Evolutionary conservation across 305 asterid genomes (phyloP).

Genomic region (Fraxinus angustifolia): DNA sequence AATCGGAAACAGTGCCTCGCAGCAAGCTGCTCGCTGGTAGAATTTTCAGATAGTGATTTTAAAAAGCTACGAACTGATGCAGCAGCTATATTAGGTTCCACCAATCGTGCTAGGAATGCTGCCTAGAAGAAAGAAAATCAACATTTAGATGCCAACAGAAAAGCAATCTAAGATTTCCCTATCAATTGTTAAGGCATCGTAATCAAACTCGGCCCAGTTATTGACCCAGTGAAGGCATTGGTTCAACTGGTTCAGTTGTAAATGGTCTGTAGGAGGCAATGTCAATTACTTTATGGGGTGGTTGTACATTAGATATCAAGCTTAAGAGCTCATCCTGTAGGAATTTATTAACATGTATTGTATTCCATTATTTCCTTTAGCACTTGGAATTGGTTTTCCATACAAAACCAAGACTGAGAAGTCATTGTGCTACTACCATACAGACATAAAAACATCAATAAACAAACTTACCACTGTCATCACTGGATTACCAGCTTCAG

Average conservation of each 20-base stretch:
- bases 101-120: conserved; percentile 77
- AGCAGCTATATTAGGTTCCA: conserved; percentile 70
- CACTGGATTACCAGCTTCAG: conserved; percentile 89
- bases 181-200: neutral
- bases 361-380: neutral
- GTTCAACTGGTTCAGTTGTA: neutral
- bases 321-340: neutral
- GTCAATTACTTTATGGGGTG: neutral
- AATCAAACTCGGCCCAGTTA: neutral
- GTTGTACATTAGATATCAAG: neutral
- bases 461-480: conserved; percentile 75
- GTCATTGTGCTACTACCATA: neutral
- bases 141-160: conserved; percentile 21
- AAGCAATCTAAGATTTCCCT: conserved; percentile 5
- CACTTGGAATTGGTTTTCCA: neutral
- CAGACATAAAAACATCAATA: neutral
- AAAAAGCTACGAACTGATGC: conserved; percentile 71
- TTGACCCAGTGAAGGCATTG: neutral
- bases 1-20: conserved; percentile 78
- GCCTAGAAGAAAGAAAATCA: conserved; percentile 51
- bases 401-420: conserved; percentile 8
- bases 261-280: neutral
- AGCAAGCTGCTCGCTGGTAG: conserved; percentile 74
- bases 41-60: conserved; percentile 54
- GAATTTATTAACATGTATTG: neutral